These are phyloP conservation scores for Gynandropsis gynandra DNA, from an alignment of 345 rosid genomes.

Conservation along the genomic window DNA sequence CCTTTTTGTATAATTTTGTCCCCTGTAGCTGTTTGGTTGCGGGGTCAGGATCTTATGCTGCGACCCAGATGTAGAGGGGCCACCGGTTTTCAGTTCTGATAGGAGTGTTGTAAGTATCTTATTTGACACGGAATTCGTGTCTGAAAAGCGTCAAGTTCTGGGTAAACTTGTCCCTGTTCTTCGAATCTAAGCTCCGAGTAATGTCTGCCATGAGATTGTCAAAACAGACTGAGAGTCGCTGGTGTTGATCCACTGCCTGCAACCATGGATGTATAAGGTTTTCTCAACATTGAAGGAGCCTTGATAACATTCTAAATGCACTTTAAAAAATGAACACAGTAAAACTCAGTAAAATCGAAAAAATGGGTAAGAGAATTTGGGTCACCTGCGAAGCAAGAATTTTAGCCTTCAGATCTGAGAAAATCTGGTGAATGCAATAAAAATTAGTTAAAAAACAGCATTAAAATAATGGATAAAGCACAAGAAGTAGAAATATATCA, in stretches of 20 bases:
- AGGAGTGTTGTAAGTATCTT: conserved; percentile 17
- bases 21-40: no score
- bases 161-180: conserved; percentile 95
- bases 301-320: background rate
- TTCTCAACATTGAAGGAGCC: no score
- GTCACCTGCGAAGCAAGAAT: conserved; percentile 85
- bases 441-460: conserved; percentile 12
- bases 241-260: conserved; percentile 93
- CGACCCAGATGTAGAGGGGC: conserved; percentile 21
- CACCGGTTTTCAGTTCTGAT: background rate
- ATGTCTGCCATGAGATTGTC: conserved; percentile 93
- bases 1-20: no score
- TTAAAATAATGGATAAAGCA: background rate
- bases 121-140: conserved; percentile 82
- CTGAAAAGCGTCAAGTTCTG: conserved; percentile 85
- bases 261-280: conserved; percentile 11
- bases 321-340: background rate
- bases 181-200: conserved; percentile 72
- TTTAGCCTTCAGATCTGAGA: conserved; percentile 78
- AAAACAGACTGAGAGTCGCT: conserved; percentile 70
- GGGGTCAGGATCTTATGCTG: conserved; percentile 23
- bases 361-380: conserved; percentile 9
- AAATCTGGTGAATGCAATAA: conserved; percentile 47
- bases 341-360: conserved; percentile 1
- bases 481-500: background rate